Evolutionary conservation across 2,329 filamentous ascomycete genomes (phyloP).

Genomic region (Cladosporium austrohemisphaericum): DNA sequence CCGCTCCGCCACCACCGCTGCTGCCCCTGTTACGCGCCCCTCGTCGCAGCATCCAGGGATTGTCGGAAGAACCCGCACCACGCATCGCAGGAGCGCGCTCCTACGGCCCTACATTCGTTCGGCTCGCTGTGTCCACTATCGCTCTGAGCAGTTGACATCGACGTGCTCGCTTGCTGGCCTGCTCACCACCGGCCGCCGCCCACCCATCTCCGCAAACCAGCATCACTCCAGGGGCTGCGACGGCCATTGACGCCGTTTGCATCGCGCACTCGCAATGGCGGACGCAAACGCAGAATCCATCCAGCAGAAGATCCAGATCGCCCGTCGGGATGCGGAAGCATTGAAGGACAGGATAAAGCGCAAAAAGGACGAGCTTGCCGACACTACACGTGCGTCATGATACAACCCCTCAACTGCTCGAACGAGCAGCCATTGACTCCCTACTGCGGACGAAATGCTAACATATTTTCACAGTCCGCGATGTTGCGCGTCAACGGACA

Average conservation of each 20-base stretch:
- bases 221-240: slow-evolving; percentile 14
- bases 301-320: slow-evolving; percentile 76
- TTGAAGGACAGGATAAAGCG: slow-evolving; percentile 98
- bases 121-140: background rate
- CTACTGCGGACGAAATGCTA: slow-evolving; percentile 13
- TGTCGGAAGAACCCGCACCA: slow-evolving; percentile 8
- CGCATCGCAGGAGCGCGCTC: slow-evolving; percentile 6
- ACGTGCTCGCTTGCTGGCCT: slow-evolving; percentile 7
- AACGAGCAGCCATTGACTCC: background rate
- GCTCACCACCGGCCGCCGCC: slow-evolving; percentile 4
- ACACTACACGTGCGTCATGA: slow-evolving; percentile 82
- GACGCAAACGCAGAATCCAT: slow-evolving; percentile 50
- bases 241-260: slow-evolving; percentile 15
- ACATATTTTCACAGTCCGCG: slow-evolving; percentile 63
- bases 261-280: slow-evolving; percentile 36
- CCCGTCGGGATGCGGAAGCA: slow-evolving; percentile 94
- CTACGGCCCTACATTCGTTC: background rate
- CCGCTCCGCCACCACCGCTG: background rate
- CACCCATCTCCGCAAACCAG: background rate
- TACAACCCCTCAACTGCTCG: background rate
- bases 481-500: slow-evolving; percentile 87
- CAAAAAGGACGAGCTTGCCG: slow-evolving; percentile 99
- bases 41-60: slow-evolving; percentile 14
- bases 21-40: background rate
- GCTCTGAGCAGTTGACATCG: slow-evolving; percentile 4